Conservation (phyloP, 768 basidiomycete species). For the Trametes punicea region DNA sequence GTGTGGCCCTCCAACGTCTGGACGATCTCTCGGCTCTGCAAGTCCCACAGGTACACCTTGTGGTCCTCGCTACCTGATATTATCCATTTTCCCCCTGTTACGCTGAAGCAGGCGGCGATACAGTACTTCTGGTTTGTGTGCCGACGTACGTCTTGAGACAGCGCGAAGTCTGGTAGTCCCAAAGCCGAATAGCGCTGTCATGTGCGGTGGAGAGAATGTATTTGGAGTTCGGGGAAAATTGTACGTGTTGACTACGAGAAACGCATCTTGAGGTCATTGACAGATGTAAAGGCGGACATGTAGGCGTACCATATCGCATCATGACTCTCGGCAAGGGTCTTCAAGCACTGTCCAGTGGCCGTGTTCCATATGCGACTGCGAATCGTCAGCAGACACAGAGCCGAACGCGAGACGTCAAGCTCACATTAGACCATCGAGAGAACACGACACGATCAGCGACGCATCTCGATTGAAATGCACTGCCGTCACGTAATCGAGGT, state of each 20-base stretch:
- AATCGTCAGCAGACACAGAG: neutral
- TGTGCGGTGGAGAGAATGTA: conserved; percentile 93
- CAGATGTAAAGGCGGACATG: neutral
- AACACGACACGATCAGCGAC: conserved; percentile 85
- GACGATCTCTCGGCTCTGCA: conserved; percentile 82
- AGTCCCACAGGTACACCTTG: conserved; percentile 87
- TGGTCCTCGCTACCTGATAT: conserved; percentile 89
- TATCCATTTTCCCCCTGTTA: conserved; percentile 86
- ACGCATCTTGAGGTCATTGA: neutral
- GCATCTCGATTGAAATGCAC: conserved; percentile 94
- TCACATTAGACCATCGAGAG: conserved; percentile 92
- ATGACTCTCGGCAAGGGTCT: conserved; percentile 89
- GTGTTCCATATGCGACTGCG: conserved; percentile 94
- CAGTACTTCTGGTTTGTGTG: conserved; percentile 84
- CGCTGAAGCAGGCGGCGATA: conserved; percentile 79
- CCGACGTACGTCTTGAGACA: conserved; percentile 85
- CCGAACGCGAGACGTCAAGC: conserved; percentile 27
- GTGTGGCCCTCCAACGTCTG: conserved; percentile 76
- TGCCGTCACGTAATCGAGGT: conserved; percentile 91
- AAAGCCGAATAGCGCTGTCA: conserved; percentile 88
- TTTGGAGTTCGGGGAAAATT: conserved; percentile 94
- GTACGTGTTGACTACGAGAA: conserved; percentile 70
- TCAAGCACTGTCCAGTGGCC: conserved; percentile 88
- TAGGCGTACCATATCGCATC: conserved; percentile 70
- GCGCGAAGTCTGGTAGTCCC: conserved; percentile 91